Conservation (phyloP, 1,139 yeast genomes). For the Blastobotrys raffinosifermentans region DNA sequence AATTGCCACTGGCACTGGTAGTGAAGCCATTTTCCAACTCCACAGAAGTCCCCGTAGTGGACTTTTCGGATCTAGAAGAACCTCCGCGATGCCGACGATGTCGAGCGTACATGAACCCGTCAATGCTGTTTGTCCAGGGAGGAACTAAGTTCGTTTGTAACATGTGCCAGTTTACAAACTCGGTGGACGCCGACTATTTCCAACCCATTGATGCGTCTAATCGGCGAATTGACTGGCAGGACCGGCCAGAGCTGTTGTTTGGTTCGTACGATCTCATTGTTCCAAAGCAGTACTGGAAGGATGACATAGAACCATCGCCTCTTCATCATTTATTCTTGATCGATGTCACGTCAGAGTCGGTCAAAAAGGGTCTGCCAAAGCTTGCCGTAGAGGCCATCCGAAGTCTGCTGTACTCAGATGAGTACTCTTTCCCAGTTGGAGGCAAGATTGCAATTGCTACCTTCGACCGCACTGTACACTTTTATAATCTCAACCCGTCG, state of each 20-base stretch:
- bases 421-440: slow-evolving; percentile 33
- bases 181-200: slow-evolving; percentile 60
- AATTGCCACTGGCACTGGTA: slow-evolving; percentile 74
- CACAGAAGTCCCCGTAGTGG: slow-evolving; percentile 58
- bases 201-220: slow-evolving; percentile 59
- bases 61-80: slow-evolving; percentile 48
- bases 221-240: slow-evolving; percentile 54
- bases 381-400: slow-evolving; percentile 72
- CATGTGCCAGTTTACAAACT: slow-evolving; percentile 75
- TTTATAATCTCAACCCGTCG: slow-evolving; percentile 59
- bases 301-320: slow-evolving; percentile 40
- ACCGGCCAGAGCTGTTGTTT: slow-evolving; percentile 68
- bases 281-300: slow-evolving; percentile 62
- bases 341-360: slow-evolving; percentile 63
- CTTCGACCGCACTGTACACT: slow-evolving; percentile 67
- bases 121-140: slow-evolving; percentile 59
- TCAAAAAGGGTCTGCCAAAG: slow-evolving; percentile 57
- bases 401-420: slow-evolving; percentile 41
- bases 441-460: slow-evolving; percentile 65
- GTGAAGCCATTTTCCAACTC: slow-evolving; percentile 60
- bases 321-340: slow-evolving; percentile 72
- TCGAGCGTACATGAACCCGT: slow-evolving; percentile 82
- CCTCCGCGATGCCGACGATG: slow-evolving; percentile 92
- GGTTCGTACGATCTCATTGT: slow-evolving; percentile 87
- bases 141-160: slow-evolving; percentile 74